Conservation (phyloP, 352 stramenopile genomes). For the Phytopythium chamaehyphon region DNA sequence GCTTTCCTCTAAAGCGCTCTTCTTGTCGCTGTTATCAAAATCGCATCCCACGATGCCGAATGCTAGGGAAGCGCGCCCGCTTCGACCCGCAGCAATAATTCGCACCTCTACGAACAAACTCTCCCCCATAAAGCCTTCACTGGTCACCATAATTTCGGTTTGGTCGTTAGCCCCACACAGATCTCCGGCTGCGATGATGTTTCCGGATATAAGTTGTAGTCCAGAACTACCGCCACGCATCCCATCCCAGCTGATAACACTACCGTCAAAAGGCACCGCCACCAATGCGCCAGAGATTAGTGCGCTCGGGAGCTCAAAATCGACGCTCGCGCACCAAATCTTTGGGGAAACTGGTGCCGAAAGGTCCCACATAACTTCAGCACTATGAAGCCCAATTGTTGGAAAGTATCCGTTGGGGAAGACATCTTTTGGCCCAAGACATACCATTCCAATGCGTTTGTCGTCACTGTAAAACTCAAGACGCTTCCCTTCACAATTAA, state of each 20-base stretch:
- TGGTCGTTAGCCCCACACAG: conserved; percentile 32
- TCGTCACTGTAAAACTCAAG: conserved; percentile 54
- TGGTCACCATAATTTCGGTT: conserved; percentile 56
- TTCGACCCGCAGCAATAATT: conserved; percentile 42
- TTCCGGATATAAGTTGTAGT: conserved; percentile 45
- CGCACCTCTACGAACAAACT: conserved; percentile 59
- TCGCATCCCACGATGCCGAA: conserved; percentile 54
- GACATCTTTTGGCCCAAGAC: conserved; percentile 15
- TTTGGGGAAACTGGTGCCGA: conserved; percentile 48
- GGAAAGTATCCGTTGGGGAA: conserved; percentile 37
- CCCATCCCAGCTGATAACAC: conserved; percentile 55
- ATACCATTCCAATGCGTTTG: conserved; percentile 30
- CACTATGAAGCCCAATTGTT: conserved; percentile 49
- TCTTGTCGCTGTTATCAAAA: conserved; percentile 16
- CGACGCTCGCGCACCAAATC: conserved; percentile 43
- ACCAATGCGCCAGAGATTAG: conserved; percentile 68
- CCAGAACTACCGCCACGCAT: conserved; percentile 44
- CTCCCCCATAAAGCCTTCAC: conserved; percentile 43
- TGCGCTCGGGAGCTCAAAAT: conserved; percentile 50
- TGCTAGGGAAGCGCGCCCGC: conserved; percentile 35
- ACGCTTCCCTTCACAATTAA: conserved; percentile 60
- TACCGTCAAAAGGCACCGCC: conserved; percentile 50
- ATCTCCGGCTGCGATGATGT: conserved; percentile 52
- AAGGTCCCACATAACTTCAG: conserved; percentile 69
- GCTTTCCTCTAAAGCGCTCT: conserved; percentile 14